Conservation (phyloP, 2,329 filamentous ascomycete genomes). For the Fusarium nodosum region DNA sequence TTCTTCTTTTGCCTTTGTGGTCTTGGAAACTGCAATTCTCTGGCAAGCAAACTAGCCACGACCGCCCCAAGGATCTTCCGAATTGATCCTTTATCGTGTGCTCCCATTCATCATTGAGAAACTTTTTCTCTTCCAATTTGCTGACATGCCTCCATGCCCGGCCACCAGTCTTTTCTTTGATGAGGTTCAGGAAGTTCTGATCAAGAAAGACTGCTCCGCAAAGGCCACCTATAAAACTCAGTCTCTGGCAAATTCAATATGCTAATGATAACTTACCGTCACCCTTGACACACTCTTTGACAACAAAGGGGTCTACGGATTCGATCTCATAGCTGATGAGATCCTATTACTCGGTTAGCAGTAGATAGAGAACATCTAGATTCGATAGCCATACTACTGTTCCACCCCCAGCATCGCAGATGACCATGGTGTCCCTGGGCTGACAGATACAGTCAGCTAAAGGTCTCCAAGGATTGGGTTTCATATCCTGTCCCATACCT, state of each 20-base stretch:
- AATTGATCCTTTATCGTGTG: slow-evolving; percentile 51
- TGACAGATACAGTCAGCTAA: no score
- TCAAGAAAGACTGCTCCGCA: slow-evolving; percentile 60
- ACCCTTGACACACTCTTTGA: slow-evolving; percentile 57
- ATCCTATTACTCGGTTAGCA: slow-evolving; percentile 48
- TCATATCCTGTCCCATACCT: slow-evolving; percentile 21
- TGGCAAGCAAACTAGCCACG: slow-evolving; percentile 42
- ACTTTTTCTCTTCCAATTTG: background rate
- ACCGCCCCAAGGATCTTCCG: no score
- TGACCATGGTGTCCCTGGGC: slow-evolving; percentile 43
- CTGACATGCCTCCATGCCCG: slow-evolving; percentile 23
- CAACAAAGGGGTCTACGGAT: slow-evolving; percentile 38
- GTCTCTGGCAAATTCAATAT: no score
- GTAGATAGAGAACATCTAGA: no score
- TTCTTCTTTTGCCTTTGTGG: slow-evolving; percentile 14
- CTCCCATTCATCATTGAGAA: slow-evolving; percentile 51
- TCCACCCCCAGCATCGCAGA: slow-evolving; percentile 57
- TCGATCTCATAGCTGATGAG: slow-evolving; percentile 57
- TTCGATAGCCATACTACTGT: slow-evolving; percentile 47
- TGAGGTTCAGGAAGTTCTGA: slow-evolving; percentile 51
- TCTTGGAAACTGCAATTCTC: background rate
- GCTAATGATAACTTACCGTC: slow-evolving; percentile 48
- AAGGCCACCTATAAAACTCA: slow-evolving; percentile 50
- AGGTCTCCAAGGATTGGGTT: no score
- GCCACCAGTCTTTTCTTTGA: slow-evolving; percentile 45